A percentile compares a stretch with the other conserved stretches of the same genome.
Evolutionary conservation across 192 early-diverging fungal species (phyloP).

Genomic region (Coemansia sp.): DNA sequence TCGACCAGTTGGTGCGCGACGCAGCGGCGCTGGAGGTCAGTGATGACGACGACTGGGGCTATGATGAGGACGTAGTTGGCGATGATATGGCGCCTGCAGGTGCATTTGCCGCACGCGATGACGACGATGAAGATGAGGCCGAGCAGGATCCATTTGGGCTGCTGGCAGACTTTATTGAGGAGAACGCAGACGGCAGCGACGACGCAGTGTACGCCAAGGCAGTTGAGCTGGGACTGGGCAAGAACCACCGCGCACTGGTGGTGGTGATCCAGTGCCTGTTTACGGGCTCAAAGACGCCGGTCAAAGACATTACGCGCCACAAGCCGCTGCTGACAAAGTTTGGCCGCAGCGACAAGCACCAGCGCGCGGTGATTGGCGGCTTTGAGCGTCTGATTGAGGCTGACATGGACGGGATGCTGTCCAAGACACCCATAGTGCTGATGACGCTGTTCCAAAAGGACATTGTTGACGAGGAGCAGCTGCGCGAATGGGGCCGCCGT

Average conservation of each 20-base stretch:
- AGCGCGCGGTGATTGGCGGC: slow-evolving; percentile 87
- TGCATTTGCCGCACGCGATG: slow-evolving; percentile 49
- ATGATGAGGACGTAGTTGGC: slow-evolving; percentile 25
- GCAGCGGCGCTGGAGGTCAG: slow-evolving; percentile 62
- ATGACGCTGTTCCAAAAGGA: slow-evolving; percentile 91
- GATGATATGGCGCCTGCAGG: slow-evolving; percentile 42
- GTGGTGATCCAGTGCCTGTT: slow-evolving; percentile 86
- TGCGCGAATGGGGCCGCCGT: slow-evolving; percentile 90
- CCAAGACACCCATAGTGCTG: slow-evolving; percentile 74
- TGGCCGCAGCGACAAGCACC: slow-evolving; percentile 76
- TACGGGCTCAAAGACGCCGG: slow-evolving; percentile 54
- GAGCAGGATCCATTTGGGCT: slow-evolving; percentile 66
- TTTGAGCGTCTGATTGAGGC: slow-evolving; percentile 81
- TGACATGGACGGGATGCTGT: slow-evolving; percentile 56
- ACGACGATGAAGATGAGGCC: slow-evolving; percentile 53
- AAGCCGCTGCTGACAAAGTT: slow-evolving; percentile 73
- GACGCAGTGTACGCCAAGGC: slow-evolving; percentile 78
- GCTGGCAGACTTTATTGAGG: slow-evolving; percentile 74
- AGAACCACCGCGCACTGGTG: slow-evolving; percentile 76
- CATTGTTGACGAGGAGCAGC: slow-evolving; percentile 86
- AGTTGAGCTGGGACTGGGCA: slow-evolving; percentile 68
- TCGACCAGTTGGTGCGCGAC: slow-evolving; percentile 69
- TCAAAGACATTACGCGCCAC: slow-evolving; percentile 71
- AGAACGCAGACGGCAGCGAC: slow-evolving; percentile 50
- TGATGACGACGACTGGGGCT: slow-evolving; percentile 72